Evolutionary conservation across 208 protist species (phyloP).

Genomic region (Strigomonas galati): DNA sequence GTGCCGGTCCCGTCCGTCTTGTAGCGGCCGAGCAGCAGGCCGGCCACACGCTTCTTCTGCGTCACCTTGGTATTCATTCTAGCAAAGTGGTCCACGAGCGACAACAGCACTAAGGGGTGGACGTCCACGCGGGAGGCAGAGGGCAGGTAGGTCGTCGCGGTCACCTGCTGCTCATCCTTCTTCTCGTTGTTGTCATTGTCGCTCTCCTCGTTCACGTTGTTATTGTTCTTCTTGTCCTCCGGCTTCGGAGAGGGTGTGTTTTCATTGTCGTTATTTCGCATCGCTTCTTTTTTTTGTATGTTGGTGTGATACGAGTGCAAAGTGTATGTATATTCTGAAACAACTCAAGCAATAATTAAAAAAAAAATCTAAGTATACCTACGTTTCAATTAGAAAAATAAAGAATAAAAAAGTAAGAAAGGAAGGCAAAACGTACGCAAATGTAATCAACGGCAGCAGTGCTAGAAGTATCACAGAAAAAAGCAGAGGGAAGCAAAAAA

Average conservation of each 20-base stretch:
- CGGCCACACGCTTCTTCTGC: constrained; percentile 95
- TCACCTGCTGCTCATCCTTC: constrained; percentile 21
- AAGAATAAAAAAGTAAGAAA: constrained; percentile 5
- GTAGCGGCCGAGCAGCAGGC: constrained; percentile 95
- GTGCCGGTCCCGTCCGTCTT: constrained; percentile 37
- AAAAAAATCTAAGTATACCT: constrained; percentile 11
- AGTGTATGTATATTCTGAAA: neutral
- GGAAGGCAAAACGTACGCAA: constrained; percentile 14
- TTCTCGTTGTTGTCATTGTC: constrained; percentile 18
- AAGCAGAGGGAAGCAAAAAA: constrained; percentile 23
- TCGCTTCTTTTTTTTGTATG: neutral
- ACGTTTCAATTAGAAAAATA: neutral
- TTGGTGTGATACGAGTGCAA: neutral
- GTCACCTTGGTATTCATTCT: constrained; percentile 92
- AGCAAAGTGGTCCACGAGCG: constrained; percentile 99
- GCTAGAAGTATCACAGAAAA: constrained; percentile 7
- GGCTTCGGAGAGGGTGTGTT: neutral
- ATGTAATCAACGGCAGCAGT: constrained; percentile 12
- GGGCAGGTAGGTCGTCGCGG: constrained; percentile 31
- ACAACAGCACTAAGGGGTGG: constrained; percentile 98
- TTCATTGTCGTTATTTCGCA: constrained; percentile 7
- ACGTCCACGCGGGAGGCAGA: constrained; percentile 91
- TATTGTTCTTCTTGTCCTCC: neutral
- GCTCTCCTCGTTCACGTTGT: neutral
- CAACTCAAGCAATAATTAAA: neutral